Conservation (phyloP, 768 basidiomycete genomes). For the Strobilomyces dryophilus region DNA sequence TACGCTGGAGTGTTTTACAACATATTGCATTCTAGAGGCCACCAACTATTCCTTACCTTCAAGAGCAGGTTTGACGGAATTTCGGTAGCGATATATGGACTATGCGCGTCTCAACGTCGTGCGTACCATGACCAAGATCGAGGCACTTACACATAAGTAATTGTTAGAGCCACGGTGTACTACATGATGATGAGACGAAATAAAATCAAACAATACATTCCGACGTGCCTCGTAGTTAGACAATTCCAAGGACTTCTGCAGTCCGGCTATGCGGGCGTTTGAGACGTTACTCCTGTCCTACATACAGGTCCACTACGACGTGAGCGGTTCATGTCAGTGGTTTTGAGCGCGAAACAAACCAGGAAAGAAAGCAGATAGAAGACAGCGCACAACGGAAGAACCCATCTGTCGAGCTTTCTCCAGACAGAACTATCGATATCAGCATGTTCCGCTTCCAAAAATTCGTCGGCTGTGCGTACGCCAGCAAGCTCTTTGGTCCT, state of each 20-base stretch:
- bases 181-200: constrained; percentile 8
- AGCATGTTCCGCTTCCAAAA: constrained; percentile 13
- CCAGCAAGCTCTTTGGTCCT: constrained; percentile 6
- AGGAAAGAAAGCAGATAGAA: constrained; percentile 53
- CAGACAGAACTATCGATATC: constrained; percentile 40
- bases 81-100: constrained; percentile 55
- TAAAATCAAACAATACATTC: not conserved
- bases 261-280: constrained; percentile 59
- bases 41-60: constrained; percentile 33
- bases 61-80: constrained; percentile 59
- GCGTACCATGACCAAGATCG: not conserved
- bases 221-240: constrained; percentile 21
- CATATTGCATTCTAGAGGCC: not conserved
- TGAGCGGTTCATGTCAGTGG: not conserved
- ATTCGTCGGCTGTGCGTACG: not conserved
- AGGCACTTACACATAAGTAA: constrained; percentile 23
- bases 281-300: constrained; percentile 45
- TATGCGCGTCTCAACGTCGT: constrained; percentile 8
- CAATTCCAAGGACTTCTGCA: constrained; percentile 46
- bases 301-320: not conserved
- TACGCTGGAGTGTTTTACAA: constrained; percentile 17
- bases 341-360: constrained; percentile 31
- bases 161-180: constrained; percentile 34
- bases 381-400: constrained; percentile 46
- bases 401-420: constrained; percentile 46